Evolutionary conservation across 2,329 filamentous ascomycete genomes (phyloP), one percentile per base, ranked within the genome.

Genomic region (Monosporascus sp.): DNA sequence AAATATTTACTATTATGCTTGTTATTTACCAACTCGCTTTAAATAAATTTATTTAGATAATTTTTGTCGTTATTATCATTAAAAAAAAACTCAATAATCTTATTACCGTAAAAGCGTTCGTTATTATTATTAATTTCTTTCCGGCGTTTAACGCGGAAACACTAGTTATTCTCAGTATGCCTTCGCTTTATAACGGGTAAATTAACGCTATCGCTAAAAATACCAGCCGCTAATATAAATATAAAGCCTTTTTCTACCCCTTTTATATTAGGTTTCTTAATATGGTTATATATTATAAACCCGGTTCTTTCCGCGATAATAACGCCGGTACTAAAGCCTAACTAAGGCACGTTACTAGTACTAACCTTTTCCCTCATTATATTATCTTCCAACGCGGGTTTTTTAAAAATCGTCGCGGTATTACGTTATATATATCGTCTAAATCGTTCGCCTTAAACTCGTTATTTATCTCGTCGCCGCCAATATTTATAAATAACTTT

Each of bases 1-100:
- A 18, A 7, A 7, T 7, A 7, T n/a, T n/a, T 26, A 26, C 24
- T 26, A 26, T 26, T 26, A 26, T 26, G 7, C 24, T 26, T 47
- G 31, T 51, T 31, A 51, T 51, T 35, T 35, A 14, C 31, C 20
- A 24, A 51, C 41, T 51, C 5, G 24, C 18, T 5, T 51, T 46
- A 22, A 37, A 51, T 28, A 5, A 47, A 24, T 24, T 51, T 31
- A 47, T 51, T 22, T 46, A 31, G 31, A 17, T 17, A 46, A 51
- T 26, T 51, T 9, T 31, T 24, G 18, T 51, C 43, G 18, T 51
- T 37, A 47, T 51, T 37, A 38, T 51, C 14, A 48, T 48, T 17
- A 48, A 37, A 8, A 37, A n/a, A 38, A 37, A 51, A n/a, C 28
- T 46, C 38, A 41, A 51, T 51, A 24, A 51, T 47, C 43, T 51